These are phyloP conservation scores for Sporobolomyces roseus DNA, from an alignment of 768 basidiomycete genomes.

Conservation along the genomic window DNA sequence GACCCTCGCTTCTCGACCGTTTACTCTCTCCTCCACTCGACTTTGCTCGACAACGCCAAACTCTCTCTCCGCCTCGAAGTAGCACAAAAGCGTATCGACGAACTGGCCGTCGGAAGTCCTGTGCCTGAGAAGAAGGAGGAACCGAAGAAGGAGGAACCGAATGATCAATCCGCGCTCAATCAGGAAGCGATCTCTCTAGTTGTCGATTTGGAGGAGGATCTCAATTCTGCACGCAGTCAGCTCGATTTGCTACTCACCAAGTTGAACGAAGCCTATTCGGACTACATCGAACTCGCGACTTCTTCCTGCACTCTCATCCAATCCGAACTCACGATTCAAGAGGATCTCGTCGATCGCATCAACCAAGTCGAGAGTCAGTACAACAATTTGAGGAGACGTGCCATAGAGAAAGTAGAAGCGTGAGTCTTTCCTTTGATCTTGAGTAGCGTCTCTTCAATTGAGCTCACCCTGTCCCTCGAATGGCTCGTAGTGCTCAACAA, in stretches of 20 bases:
- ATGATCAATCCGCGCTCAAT: not conserved
- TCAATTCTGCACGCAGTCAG: no score
- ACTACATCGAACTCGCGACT: not conserved
- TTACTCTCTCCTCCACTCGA: slow-evolving; percentile 1
- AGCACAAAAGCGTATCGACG: not conserved
- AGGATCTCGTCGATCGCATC: no score
- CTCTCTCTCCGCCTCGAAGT: not conserved
- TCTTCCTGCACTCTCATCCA: not conserved
- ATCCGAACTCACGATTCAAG: no score
- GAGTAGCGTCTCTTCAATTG: not conserved
- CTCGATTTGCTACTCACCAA: no score
- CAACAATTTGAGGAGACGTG: no score
- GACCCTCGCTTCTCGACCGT: not conserved
- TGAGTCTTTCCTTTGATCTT: not conserved
- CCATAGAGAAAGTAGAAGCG: no score
- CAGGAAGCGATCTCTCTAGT: not conserved
- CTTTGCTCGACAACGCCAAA: not conserved
- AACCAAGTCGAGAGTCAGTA: no score
- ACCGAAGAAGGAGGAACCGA: not conserved
- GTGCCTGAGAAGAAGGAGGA: no score
- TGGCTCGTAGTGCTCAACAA: not conserved
- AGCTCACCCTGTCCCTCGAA: not conserved
- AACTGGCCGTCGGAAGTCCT: not conserved
- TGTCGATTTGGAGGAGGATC: slow-evolving; percentile 1
- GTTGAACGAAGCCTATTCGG: not conserved